These are phyloP conservation scores for Lentinus tigrinus DNA, from an alignment of 768 basidiomycete species.

Conservation along the genomic window DNA sequence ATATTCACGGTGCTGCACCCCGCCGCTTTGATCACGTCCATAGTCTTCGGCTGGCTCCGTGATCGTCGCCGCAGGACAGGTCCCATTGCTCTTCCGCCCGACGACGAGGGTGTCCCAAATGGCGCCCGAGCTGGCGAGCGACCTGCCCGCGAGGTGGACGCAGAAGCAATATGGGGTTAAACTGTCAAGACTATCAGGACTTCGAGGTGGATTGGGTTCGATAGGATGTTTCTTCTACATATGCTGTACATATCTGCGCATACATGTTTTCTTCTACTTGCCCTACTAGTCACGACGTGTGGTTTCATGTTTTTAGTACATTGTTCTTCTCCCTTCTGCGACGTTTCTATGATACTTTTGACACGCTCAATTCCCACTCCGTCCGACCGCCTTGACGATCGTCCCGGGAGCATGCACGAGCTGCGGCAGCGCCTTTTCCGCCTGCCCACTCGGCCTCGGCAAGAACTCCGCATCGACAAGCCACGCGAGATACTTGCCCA, in stretches of 20 bases:
- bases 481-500: constrained; percentile 93
- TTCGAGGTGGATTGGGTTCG: no score
- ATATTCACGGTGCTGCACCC: constrained; percentile 69
- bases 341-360: background rate
- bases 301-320: background rate
- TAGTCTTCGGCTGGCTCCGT: constrained; percentile 37
- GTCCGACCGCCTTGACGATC: constrained; percentile 56
- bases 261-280: no score
- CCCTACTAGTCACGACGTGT: no score
- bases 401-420: constrained; percentile 39
- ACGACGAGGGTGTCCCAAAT: constrained; percentile 26
- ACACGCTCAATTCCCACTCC: constrained; percentile 45
- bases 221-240: no score
- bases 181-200: no score
- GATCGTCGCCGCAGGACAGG: constrained; percentile 30
- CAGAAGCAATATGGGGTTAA: constrained; percentile 21
- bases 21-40: constrained; percentile 48
- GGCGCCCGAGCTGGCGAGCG: constrained; percentile 3
- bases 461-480: constrained; percentile 84
- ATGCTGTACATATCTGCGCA: no score
- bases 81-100: constrained; percentile 42
- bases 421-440: constrained; percentile 49
- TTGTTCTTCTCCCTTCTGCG: background rate
- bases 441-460: constrained; percentile 44
- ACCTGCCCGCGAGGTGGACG: constrained; percentile 19